Conservation (phyloP, 31 red algal species). For the Porphyra umbilicalis region DNA sequence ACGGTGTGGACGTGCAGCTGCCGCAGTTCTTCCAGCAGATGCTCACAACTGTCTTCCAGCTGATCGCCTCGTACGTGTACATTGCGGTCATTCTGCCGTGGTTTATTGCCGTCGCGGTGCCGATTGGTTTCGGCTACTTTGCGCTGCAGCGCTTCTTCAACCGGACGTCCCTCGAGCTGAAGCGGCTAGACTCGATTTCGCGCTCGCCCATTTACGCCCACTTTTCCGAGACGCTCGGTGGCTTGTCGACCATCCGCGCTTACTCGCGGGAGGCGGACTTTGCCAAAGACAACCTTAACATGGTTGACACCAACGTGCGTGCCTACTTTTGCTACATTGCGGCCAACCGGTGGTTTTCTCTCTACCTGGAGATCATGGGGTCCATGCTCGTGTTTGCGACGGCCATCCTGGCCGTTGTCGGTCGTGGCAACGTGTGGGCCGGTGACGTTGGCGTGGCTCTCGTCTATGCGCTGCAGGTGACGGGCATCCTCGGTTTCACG, state of each 20-base stretch:
- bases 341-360: slow-evolving; percentile 69
- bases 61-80: slow-evolving; percentile 68
- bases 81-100: slow-evolving; percentile 68
- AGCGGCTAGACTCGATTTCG: slow-evolving; percentile 82
- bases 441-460: slow-evolving; percentile 70
- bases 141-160: slow-evolving; percentile 68
- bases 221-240: slow-evolving; percentile 94
- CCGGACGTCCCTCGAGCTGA: slow-evolving; percentile 67
- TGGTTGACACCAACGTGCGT: slow-evolving; percentile 77
- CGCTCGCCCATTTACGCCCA: slow-evolving; percentile 89
- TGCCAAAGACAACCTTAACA: slow-evolving; percentile 40
- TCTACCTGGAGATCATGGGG: slow-evolving; percentile 57
- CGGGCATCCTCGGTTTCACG: slow-evolving; percentile 77
- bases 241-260: slow-evolving; percentile 81
- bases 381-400: slow-evolving; percentile 64
- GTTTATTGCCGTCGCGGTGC: slow-evolving; percentile 63
- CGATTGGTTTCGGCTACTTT: slow-evolving; percentile 61
- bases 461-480: slow-evolving; percentile 87
- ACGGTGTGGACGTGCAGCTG: slow-evolving; percentile 64
- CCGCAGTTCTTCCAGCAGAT: slow-evolving; percentile 69
- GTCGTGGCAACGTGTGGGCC: slow-evolving; percentile 16
- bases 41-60: slow-evolving; percentile 43
- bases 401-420: slow-evolving; percentile 50
- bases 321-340: slow-evolving; percentile 61
- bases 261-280: slow-evolving; percentile 50